Evolutionary conservation across 208 protist species (phyloP), one percentile per base, ranked within the genome.

Genomic region (Leishmania tarentolae): DNA sequence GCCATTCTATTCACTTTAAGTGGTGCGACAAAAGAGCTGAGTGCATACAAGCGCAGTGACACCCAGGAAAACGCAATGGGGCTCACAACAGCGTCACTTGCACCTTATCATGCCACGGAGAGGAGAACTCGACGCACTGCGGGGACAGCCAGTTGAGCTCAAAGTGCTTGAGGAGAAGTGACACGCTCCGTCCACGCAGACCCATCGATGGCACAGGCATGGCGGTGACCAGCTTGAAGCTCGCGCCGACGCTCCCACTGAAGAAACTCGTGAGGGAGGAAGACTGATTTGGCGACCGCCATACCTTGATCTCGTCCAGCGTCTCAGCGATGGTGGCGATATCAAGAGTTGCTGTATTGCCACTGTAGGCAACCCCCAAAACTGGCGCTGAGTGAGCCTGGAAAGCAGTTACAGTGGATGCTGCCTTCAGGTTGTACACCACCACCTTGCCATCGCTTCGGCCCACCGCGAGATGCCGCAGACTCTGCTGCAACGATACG

Each of bases 81-180:
- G 0, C 7, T 84, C 70, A 85, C 53, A 78, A 73, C 57, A 90
- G 73, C 28, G 89, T 76, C 28, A 93, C 65, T 69, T 92, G 85
- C 19, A 94, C 78, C 76, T 86, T 93, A 19, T 87, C 84, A 81
- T 97, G 94, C 89, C 88, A 94, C 7, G 92, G 94, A 11, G 94
- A 92, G 8, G 83, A 80, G 44, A 97, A 89, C 83, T 95, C 87
- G 11, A 97, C 79, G 75, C 94, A 97, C 72, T 93, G 91, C 52
- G 94, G 91, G 0, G 94, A 97, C 59, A 97, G 84, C 94, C 94
- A 97, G 44, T 83, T 88, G n/a, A 95, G 65, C 28, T 75, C 78
- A 56, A 90, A 95, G 75, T 87, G 81, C 28, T 88, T 81, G 57
- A 96, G 79, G 73, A 84, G 76, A n/a, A 87, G 61, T 37, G 81